phyloP scores from a whole-genome alignment of 257 asterid species.

The Schizonepeta tenuifolia region DNA sequence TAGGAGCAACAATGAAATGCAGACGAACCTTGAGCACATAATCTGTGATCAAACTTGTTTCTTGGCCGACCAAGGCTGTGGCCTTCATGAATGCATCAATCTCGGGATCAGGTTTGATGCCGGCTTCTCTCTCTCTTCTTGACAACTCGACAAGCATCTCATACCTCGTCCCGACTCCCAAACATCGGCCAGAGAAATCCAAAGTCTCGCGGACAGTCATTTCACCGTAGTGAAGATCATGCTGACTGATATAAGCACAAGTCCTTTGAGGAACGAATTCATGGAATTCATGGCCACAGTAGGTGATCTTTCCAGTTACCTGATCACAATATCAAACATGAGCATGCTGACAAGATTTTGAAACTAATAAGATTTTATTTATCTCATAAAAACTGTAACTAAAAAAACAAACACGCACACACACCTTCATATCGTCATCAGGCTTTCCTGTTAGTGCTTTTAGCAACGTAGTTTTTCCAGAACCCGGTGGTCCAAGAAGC shows the following conservation, averaged over 20 bases:
- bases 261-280: conserved; percentile 90
- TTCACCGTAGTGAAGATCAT: conserved; percentile 89
- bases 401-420: conserved; percentile 34
- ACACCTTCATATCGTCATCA: conserved; percentile 75
- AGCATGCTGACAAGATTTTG: neutral
- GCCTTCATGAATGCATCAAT: conserved; percentile 67
- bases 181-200: conserved; percentile 88
- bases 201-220: conserved; percentile 94
- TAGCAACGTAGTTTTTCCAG: conserved; percentile 84
- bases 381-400: too few relatives aligned
- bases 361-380: neutral
- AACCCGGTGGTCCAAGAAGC: conserved; percentile 92
- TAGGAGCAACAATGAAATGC: neutral
- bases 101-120: conserved; percentile 51
- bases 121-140: conserved; percentile 48
- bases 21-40: conserved; percentile 78
- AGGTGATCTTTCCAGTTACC: conserved; percentile 75
- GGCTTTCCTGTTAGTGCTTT: conserved; percentile 81
- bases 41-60: conserved; percentile 81
- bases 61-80: conserved; percentile 74
- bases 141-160: conserved; percentile 57
- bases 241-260: conserved; percentile 88
- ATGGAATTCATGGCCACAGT: conserved; percentile 79
- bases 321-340: conserved; percentile 31
- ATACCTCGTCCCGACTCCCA: conserved; percentile 91